These are phyloP conservation scores for Trichosanthes truncata DNA, from an alignment of 306 rosid species.

Conservation along the genomic window DNA sequence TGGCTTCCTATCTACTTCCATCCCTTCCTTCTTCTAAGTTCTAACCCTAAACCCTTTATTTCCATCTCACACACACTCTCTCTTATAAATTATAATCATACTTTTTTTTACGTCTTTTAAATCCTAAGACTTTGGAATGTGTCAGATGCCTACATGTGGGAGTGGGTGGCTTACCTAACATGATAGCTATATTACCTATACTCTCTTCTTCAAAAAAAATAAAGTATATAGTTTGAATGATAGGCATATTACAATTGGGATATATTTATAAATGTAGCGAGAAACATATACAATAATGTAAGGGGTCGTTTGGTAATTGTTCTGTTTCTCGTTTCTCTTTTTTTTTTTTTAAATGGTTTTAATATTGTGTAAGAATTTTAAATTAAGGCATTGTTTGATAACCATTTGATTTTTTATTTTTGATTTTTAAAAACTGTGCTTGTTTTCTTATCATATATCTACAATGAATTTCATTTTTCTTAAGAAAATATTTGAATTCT, in stretches of 20 bases:
- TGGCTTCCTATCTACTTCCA: neutral
- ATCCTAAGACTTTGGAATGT: constrained; percentile 6
- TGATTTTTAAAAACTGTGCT: no score
- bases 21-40: neutral
- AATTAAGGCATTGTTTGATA: no score
- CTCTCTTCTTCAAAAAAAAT: neutral
- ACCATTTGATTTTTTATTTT: no score
- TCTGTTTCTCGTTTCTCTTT: no score
- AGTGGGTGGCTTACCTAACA: neutral
- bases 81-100: neutral
- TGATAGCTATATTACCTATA: neutral
- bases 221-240: neutral
- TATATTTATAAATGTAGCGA: neutral
- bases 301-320: no score
- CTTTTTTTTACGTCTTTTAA: neutral
- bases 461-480: no score
- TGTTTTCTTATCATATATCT: no score
- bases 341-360: no score
- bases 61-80: neutral
- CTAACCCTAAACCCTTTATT: neutral
- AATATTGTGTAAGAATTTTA: no score
- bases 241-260: neutral
- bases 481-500: no score
- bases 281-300: neutral
- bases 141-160: constrained; percentile 7